Evolutionary conservation across 148 eudicot species (phyloP).

Genomic region (Cornus kousa): DNA sequence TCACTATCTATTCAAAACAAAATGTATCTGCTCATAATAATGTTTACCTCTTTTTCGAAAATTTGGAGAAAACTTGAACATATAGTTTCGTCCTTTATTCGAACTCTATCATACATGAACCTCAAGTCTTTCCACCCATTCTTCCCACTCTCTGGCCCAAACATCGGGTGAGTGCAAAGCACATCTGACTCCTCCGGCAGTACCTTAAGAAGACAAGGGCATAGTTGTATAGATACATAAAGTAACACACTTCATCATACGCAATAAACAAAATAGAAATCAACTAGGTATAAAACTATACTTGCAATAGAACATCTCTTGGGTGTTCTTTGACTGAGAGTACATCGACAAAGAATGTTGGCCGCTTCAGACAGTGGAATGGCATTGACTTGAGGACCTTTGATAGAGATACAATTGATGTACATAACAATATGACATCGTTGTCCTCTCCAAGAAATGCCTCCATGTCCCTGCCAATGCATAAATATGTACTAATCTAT

Average conservation of each 20-base stretch:
- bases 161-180: slow-evolving; percentile 71
- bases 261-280: background rate
- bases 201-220: slow-evolving; percentile 11
- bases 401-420: slow-evolving; percentile 49
- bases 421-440: slow-evolving; percentile 44
- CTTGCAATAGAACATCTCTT: slow-evolving; percentile 43
- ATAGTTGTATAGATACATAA: background rate
- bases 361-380: slow-evolving; percentile 27
- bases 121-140: slow-evolving; percentile 47
- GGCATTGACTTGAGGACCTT: slow-evolving; percentile 45
- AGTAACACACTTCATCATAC: background rate
- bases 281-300: slow-evolving; percentile 6
- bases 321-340: slow-evolving; percentile 64
- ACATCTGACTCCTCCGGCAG: slow-evolving; percentile 45
- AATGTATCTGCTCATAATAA: background rate
- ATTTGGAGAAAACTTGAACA: slow-evolving; percentile 51
- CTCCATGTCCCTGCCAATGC: slow-evolving; percentile 32
- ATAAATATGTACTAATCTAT: background rate
- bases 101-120: slow-evolving; percentile 55
- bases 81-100: slow-evolving; percentile 39
- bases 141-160: slow-evolving; percentile 59
- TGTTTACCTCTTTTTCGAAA: slow-evolving; percentile 44
- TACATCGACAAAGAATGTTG: slow-evolving; percentile 52
- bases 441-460: slow-evolving; percentile 36
- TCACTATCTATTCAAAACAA: too few species aligned